Base-by-base conservation (phyloP, 345 rosid species). In the Aquilaria malaccensis region DNA sequence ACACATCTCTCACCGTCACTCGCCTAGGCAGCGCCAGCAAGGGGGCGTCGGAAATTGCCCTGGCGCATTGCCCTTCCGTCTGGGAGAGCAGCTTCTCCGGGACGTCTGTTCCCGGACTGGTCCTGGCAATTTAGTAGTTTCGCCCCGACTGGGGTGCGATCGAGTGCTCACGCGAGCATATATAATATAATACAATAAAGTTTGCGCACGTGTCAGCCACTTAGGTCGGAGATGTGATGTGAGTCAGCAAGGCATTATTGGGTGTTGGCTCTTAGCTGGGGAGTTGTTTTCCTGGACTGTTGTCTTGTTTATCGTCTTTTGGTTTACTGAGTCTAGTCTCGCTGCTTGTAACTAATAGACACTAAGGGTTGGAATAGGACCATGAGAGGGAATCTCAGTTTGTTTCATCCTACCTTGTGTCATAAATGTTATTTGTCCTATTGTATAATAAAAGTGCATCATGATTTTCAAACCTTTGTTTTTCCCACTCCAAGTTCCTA, bases 41-140 rank as follows among this genome's bases (percentile, higher is more conserved):
- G 50, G 41, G 80, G 0, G 50, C 78, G 37, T 50, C 65, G 13
- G 83, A 83, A 86, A 81, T 81, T 10, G 31, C 73, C 15, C 48
- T 81, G 0, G 71, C 70, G 64, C 89, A 72, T 78, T 86, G 92
- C 64, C 83, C 82, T 1, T 82, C 81, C 59, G 68, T 90, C 9
- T 94, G 99, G 97, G 95, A 90, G 84, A 94, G 99, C 68, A 79
- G 85, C 66, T 72, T 83, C 67, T 78, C 96, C 70, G 98, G 97
- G 0, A 89, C 90, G 72, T 86, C 99, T 30, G 88, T 94, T 10
- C 99, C 99, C 48, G 99, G 99, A 33, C 65, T 94, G 66, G 95
- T 93, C 60, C 85, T 93, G 6, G 99, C 97, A 7, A 74, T 88
- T 53, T 87, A 61, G 54, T 7, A 10, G 13, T 15, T 33, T 41